These are phyloP conservation scores for Acer negundo DNA, from an alignment of 345 rosid species.

Conservation along the genomic window DNA sequence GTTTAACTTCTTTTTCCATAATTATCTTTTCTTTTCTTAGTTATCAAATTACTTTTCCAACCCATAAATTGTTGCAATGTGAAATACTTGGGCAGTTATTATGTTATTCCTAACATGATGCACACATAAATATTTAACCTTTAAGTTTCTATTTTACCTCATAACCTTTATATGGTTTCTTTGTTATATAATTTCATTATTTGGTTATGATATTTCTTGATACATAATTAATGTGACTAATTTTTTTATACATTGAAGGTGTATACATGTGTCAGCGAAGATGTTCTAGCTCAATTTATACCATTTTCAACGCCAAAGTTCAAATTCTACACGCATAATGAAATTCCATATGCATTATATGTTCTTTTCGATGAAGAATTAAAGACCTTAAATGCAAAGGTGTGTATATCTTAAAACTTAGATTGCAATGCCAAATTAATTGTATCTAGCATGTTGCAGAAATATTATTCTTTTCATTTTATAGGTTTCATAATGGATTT, in stretches of 20 bases:
- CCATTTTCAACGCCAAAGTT: slow-evolving; percentile 67
- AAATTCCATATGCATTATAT: slow-evolving; percentile 31
- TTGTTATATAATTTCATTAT: not conserved
- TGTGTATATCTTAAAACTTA: slow-evolving; percentile 21
- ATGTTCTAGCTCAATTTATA: slow-evolving; percentile 56
- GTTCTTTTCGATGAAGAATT: slow-evolving; percentile 31
- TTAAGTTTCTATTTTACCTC: not conserved
- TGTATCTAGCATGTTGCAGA: not conserved
- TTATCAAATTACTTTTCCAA: not conserved
- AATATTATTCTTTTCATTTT: not conserved
- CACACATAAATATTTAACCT: not conserved
- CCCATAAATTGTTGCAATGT: not conserved
- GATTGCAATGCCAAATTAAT: not conserved
- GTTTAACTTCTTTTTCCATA: not conserved
- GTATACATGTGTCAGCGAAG: slow-evolving; percentile 63
- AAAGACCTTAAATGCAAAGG: slow-evolving; percentile 47
- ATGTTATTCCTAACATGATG: not conserved
- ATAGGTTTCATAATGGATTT: not conserved
- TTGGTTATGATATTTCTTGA: slow-evolving; percentile 10
- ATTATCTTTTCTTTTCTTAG: no score
- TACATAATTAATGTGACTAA: not conserved
- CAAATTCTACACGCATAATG: slow-evolving; percentile 41
- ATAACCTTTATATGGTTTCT: not conserved
- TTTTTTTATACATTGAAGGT: slow-evolving; percentile 49
- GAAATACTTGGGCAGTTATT: not conserved